A percentile compares a stretch with the other conserved stretches of the same genome.
These are phyloP conservation scores for Fragaria nilgerrensis DNA, from an alignment of 306 rosid species.

Conservation along the genomic window DNA sequence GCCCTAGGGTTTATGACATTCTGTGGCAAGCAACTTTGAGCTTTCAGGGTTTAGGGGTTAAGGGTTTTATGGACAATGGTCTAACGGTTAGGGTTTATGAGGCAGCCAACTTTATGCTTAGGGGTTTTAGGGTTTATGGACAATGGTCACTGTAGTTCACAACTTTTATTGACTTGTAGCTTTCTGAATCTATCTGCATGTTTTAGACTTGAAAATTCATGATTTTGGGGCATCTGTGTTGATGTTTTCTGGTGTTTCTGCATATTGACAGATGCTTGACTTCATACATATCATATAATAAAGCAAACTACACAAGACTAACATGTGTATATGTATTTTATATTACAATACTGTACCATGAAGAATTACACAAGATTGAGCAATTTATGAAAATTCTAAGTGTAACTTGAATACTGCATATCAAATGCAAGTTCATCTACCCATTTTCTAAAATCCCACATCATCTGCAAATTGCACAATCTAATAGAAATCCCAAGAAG, in stretches of 20 bases:
- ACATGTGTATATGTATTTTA: background rate
- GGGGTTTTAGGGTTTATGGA: background rate
- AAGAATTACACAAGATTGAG: background rate
- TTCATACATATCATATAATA: background rate
- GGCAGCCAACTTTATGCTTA: background rate
- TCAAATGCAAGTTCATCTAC: conserved; percentile 3
- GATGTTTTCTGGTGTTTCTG: background rate
- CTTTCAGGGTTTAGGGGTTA: too few relatives aligned
- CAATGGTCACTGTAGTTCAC: background rate
- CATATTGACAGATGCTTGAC: background rate
- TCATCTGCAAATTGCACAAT: conserved; percentile 38
- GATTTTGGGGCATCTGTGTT: background rate
- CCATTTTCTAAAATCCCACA: conserved; percentile 32
- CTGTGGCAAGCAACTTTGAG: too few relatives aligned
- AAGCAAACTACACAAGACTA: background rate
- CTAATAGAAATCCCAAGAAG: conserved; percentile 28
- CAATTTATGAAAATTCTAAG: background rate
- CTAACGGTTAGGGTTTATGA: background rate
- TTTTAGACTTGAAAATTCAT: background rate
- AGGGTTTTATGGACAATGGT: background rate
- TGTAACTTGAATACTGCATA: background rate
- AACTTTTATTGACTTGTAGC: background rate
- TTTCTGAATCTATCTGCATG: background rate
- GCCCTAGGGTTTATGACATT: too few relatives aligned
- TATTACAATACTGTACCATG: conserved; percentile 4